Evolutionary conservation across 2,329 filamentous ascomycete species (phyloP), one percentile per base, ranked within the genome.

Genomic region (Daldinia sp.): DNA sequence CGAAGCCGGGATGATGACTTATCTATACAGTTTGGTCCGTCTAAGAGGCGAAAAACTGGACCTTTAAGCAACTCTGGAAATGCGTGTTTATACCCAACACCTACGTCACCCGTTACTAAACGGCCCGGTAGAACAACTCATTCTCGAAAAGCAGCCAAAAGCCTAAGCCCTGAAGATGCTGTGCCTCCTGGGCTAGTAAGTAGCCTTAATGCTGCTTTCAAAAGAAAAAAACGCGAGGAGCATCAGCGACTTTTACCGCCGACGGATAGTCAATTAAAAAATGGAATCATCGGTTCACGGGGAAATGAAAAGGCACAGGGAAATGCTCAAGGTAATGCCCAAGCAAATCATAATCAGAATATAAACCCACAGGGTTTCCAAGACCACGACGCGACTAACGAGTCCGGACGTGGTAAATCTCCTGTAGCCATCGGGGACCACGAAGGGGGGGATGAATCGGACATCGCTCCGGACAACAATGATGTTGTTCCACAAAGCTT

Each of bases 121-220:
- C 34, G 19, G 21, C 35, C 23, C 8, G 19, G 7, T 2, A 11
- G 6, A 27, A 34, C 25, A 10, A 53, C 30, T 7, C 15, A 32
- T 35, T 45, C 52, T 39, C 35, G n/a, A 45, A 37, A 47, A 21
- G 27, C 27, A 39, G 67, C 53, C 35, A 45, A 21, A 19, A 37
- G 45, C 30, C 45, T 37, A 11, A 58, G 30, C 39, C 30, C 66
- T 2, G 70, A 67, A 25, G 57, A 71, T 13, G 54, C 61, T 34
- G 64, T 71, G 34, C 51, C 32, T 32, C 52, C 59, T 35, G 68
- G 65, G 13, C 41, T 72, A 21, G 9, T 73, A 25, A 60, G 60
- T n/a, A 66, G 34, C 7, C 13, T 72, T n/a, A 73, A 72, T 43
- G 61, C 60, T 37, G 66, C 53, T 11, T 35, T 70, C 25, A 68